Evolutionary conservation across 176 grass and related monocot genomes (phyloP).

Genomic region (Oryza glaberrima): DNA sequence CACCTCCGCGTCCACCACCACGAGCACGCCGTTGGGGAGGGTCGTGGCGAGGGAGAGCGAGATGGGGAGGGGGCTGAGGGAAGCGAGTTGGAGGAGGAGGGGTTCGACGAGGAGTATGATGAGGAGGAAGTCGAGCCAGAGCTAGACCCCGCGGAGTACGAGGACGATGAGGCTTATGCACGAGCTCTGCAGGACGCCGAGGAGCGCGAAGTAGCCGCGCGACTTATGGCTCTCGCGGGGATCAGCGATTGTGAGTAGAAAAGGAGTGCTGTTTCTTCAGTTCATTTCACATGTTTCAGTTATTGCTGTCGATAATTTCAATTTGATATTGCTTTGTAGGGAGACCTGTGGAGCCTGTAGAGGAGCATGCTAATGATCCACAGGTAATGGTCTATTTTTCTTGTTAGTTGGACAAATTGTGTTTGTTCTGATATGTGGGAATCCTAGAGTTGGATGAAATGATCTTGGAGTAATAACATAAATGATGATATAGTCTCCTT

Average conservation of each 20-base stretch:
- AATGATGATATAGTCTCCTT: neutral
- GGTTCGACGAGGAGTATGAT: constrained; percentile 71
- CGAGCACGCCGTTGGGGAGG: constrained; percentile 33
- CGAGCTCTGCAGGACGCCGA: constrained; percentile 89
- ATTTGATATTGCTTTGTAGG: constrained; percentile 50
- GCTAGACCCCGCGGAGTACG: constrained; percentile 65
- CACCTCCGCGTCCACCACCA: constrained; percentile 59
- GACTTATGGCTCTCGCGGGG: constrained; percentile 84
- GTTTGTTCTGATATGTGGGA: neutral
- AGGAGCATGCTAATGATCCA: constrained; percentile 65
- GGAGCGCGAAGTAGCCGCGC: constrained; percentile 79
- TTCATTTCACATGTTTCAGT: constrained; percentile 3
- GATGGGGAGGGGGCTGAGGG: constrained; percentile 57
- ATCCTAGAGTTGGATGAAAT: constrained; percentile 3
- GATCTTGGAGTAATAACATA: neutral
- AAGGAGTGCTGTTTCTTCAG: neutral
- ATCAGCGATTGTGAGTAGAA: constrained; percentile 78
- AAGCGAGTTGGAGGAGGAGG: constrained; percentile 82
- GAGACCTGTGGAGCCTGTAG: constrained; percentile 73
- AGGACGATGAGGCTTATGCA: constrained; percentile 81
- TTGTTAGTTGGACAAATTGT: neutral
- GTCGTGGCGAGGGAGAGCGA: neutral
- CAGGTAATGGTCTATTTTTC: constrained; percentile 53
- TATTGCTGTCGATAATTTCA: constrained; percentile 9
- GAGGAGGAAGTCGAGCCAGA: constrained; percentile 60